These are phyloP conservation scores for Flaveria linearis DNA, from an alignment of 129 eudicot species.

Conservation along the genomic window DNA sequence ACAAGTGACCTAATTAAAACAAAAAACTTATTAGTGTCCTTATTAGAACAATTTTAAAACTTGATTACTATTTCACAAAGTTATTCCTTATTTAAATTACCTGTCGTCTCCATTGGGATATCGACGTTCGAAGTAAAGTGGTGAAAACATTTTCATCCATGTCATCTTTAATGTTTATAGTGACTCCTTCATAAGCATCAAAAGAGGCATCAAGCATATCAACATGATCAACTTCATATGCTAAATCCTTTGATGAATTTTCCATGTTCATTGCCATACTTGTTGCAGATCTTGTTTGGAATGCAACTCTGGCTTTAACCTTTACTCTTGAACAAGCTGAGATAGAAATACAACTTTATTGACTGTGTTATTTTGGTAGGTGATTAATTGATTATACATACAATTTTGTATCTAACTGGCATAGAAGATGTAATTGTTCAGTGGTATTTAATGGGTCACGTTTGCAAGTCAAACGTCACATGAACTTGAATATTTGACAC, in stretches of 20 bases:
- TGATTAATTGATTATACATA: not conserved
- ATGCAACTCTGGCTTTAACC: not conserved
- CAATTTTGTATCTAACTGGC: not conserved
- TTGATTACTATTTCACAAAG: too few species aligned
- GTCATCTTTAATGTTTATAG: conserved; percentile 37
- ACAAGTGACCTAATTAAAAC: too few species aligned
- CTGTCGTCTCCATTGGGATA: conserved; percentile 47
- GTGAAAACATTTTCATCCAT: conserved; percentile 41
- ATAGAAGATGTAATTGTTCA: not conserved
- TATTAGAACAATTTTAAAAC: too few species aligned
- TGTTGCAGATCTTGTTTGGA: conserved; percentile 17
- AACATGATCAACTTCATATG: conserved; percentile 28
- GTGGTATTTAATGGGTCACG: not conserved
- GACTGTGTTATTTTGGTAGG: not conserved
- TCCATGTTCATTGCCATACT: conserved; percentile 21
- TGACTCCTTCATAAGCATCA: conserved; percentile 54
- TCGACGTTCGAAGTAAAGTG: conserved; percentile 48
- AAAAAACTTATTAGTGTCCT: too few species aligned
- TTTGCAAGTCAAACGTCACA: not conserved
- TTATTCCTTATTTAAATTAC: too few species aligned
- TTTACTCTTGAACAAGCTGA: not conserved
- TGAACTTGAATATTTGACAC: not conserved
- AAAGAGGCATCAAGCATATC: conserved; percentile 35
- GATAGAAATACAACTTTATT: not conserved
- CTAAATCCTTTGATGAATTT: conserved; percentile 24